Evolutionary conservation across 768 basidiomycete species (phyloP).

Genomic region (Pleurotus sapidus): DNA sequence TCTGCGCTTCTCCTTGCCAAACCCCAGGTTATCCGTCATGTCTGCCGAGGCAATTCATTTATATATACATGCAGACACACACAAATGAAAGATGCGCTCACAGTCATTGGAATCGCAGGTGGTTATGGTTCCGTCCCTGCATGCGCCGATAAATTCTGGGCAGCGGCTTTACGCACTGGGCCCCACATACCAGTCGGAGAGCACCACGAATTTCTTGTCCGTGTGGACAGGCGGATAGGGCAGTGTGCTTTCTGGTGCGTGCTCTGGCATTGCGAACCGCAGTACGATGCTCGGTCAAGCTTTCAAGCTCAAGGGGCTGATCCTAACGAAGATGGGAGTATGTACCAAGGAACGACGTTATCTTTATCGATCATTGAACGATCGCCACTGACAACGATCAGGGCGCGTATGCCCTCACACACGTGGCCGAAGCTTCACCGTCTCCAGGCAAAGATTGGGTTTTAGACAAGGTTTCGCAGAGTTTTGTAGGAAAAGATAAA

Average conservation of each 20-base stretch:
- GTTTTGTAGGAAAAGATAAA: not conserved
- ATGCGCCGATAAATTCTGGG: not conserved
- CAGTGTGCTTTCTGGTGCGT: conserved; percentile 58
- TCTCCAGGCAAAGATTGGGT: not conserved
- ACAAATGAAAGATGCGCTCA: conserved; percentile 29
- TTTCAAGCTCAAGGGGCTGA: not conserved
- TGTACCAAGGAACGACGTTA: not conserved
- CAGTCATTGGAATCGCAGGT: conserved; percentile 92
- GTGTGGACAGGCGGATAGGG: conserved; percentile 79
- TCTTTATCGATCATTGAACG: not conserved
- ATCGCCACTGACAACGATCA: not conserved
- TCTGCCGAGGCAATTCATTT: conserved; percentile 37
- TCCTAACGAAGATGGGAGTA: not conserved
- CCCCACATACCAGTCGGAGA: conserved; percentile 78
- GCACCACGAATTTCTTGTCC: conserved; percentile 80
- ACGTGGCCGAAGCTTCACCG: not conserved
- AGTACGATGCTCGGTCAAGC: not conserved
- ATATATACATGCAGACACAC: not conserved
- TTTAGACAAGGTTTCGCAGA: not conserved
- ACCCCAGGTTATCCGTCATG: conserved; percentile 89
- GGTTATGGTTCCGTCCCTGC: conserved; percentile 92
- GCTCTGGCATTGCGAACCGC: conserved; percentile 22
- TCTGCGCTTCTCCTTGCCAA: conserved; percentile 71
- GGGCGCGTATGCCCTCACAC: not conserved
- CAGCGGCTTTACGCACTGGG: not conserved